Conservation (phyloP, 2,329 filamentous ascomycete species). For the Arthroderma uncinatum region DNA sequence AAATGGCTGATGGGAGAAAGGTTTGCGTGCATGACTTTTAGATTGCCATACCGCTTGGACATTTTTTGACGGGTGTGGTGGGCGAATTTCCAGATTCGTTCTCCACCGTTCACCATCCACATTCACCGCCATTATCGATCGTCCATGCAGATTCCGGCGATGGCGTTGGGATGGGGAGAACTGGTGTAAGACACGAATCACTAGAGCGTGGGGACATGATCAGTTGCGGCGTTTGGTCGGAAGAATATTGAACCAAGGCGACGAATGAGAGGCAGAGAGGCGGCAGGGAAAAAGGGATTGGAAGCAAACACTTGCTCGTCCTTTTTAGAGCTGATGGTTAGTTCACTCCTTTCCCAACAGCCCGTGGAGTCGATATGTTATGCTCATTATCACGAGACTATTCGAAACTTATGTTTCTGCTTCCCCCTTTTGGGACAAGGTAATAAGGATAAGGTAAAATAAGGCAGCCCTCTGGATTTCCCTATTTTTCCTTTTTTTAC, state of each 20-base stretch:
- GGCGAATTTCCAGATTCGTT: neutral
- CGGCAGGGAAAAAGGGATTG: neutral
- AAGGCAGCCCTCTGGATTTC: neutral
- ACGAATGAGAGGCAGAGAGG: neutral
- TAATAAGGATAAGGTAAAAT: no score
- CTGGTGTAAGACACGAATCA: neutral
- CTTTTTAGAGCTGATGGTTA: neutral
- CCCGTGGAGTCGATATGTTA: neutral
- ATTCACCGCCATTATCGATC: conserved; percentile 2
- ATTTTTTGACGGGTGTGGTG: neutral
- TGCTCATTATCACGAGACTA: neutral
- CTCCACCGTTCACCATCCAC: neutral
- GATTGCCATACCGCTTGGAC: neutral
- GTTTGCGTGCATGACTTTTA: neutral
- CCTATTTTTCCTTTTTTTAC: neutral
- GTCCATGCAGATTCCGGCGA: neutral
- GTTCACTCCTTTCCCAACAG: neutral
- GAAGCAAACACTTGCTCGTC: neutral
- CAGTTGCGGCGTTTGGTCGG: neutral
- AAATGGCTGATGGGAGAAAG: neutral
- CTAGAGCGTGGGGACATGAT: neutral
- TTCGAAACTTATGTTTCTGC: neutral
- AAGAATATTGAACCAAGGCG: neutral
- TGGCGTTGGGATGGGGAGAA: neutral
- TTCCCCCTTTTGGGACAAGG: neutral